A percentile compares a stretch with the other conserved stretches of the same genome.
Conservation (phyloP, 1,139 yeast species). For the Lodderomyces pseudojiufengensis region DNA sequence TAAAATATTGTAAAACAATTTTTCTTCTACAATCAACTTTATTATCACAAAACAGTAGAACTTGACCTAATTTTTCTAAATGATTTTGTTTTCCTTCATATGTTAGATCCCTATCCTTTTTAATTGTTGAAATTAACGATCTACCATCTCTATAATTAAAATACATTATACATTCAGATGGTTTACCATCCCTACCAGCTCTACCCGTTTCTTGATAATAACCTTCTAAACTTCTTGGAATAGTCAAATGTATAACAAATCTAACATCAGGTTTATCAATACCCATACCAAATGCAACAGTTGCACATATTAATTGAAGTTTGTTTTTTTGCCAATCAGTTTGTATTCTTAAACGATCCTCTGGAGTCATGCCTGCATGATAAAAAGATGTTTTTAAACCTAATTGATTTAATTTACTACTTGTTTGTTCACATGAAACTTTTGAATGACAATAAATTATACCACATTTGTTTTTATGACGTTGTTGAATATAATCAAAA, state of each 20-base stretch:
- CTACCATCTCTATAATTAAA: conserved; percentile 77
- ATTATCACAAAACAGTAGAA: conserved; percentile 89
- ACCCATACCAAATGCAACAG: conserved; percentile 99
- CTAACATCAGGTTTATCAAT: conserved; percentile 95
- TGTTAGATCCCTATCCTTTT: conserved; percentile 67
- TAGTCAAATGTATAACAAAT: conserved; percentile 82
- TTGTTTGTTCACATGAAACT: conserved; percentile 79
- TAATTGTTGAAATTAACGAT: conserved; percentile 70
- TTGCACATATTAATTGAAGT: conserved; percentile 84
- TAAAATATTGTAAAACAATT: conserved; percentile 85
- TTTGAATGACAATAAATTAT: conserved; percentile 93
- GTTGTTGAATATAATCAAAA: conserved; percentile 47
- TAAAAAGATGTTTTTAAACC: conserved; percentile 74
- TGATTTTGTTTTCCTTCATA: conserved; percentile 71
- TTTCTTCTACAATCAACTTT: conserved; percentile 84
- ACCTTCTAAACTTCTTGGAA: conserved; percentile 90
- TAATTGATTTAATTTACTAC: conserved; percentile 52
- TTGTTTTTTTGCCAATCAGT: conserved; percentile 74
- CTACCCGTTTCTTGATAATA: conserved; percentile 99
- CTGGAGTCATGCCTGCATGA: conserved; percentile 91
- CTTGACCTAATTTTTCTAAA: conserved; percentile 71
- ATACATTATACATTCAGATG: conserved; percentile 77
- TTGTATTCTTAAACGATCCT: conserved; percentile 69
- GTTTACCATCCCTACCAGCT: conserved; percentile 92
- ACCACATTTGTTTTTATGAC: conserved; percentile 66